phyloP scores from a whole-genome alignment of 2,329 filamentous ascomycete species.

The Sarocladium brachiariae region DNA sequence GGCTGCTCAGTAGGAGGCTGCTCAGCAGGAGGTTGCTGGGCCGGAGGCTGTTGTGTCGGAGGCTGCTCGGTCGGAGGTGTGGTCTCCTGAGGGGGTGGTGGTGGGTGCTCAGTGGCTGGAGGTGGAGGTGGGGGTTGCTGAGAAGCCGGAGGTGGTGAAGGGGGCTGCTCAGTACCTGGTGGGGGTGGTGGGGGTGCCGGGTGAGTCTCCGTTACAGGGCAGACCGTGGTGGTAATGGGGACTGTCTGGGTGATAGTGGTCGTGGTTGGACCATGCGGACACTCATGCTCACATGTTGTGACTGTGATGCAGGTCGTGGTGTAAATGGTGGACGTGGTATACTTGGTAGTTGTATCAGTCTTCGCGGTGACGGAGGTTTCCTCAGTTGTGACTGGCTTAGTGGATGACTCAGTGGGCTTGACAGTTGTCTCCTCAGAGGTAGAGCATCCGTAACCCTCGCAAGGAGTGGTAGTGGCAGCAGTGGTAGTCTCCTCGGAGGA shows the following conservation, averaged over 20 bases:
- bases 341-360: constrained; percentile 11
- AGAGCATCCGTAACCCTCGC: no score
- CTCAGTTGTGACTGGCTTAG: background rate
- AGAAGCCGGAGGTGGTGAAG: background rate
- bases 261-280: constrained; percentile 14
- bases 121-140: constrained; percentile 10
- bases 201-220: constrained; percentile 12
- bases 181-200: constrained; percentile 9
- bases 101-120: constrained; percentile 4
- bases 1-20: background rate
- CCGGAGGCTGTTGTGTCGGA: background rate
- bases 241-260: constrained; percentile 14
- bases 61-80: background rate
- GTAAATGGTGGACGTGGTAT: constrained; percentile 19
- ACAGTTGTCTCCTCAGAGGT: background rate
- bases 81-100: background rate
- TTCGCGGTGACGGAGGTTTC: constrained; percentile 11
- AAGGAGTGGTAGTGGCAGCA: no score
- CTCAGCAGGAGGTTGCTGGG: background rate
- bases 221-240: constrained; percentile 12
- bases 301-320: constrained; percentile 18
- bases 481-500: no score
- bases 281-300: constrained; percentile 15
- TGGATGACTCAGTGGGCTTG: constrained; percentile 10
- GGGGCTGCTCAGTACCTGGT: background rate